phyloP scores from a whole-genome alignment of 106 monocot species.

The Dendrobium catenatum region DNA sequence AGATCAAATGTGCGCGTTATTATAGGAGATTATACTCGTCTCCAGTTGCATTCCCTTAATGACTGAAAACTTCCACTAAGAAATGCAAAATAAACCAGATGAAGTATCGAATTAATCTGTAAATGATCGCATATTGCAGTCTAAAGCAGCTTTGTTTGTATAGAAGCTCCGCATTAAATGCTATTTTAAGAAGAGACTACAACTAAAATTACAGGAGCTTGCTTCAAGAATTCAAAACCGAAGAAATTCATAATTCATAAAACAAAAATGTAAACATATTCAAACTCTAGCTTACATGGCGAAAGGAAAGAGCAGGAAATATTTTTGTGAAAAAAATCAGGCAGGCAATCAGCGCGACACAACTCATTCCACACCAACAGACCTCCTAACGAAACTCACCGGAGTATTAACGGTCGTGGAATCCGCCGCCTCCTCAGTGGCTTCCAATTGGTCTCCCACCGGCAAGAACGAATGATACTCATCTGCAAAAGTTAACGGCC shows the following conservation, averaged over 20 bases:
- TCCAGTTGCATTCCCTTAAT: too few species aligned
- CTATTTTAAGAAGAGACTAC: not conserved
- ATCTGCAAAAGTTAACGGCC: conserved; percentile 38
- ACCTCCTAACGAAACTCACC: conserved; percentile 30
- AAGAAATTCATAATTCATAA: not conserved
- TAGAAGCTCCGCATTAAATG: not conserved
- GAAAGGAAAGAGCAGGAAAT: too few species aligned
- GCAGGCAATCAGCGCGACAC: too few species aligned
- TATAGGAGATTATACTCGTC: too few species aligned
- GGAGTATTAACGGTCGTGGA: conserved; percentile 48
- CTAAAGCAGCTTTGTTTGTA: not conserved
- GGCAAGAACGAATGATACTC: conserved; percentile 61
- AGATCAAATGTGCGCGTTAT: too few species aligned
- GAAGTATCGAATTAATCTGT: not conserved
- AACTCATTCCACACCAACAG: not conserved
- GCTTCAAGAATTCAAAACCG: too few species aligned
- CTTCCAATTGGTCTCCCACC: not conserved
- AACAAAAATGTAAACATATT: not conserved
- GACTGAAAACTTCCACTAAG: too few species aligned
- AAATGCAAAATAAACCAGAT: not conserved
- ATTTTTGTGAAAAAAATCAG: too few species aligned
- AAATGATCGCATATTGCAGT: not conserved
- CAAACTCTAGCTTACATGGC: not conserved
- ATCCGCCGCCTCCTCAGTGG: conserved; percentile 25
- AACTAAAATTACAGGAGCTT: not conserved